These are phyloP conservation scores for Moniliophthora roreri DNA, from an alignment of 1,284 basidiomycete genomes.

Conservation along the genomic window DNA sequence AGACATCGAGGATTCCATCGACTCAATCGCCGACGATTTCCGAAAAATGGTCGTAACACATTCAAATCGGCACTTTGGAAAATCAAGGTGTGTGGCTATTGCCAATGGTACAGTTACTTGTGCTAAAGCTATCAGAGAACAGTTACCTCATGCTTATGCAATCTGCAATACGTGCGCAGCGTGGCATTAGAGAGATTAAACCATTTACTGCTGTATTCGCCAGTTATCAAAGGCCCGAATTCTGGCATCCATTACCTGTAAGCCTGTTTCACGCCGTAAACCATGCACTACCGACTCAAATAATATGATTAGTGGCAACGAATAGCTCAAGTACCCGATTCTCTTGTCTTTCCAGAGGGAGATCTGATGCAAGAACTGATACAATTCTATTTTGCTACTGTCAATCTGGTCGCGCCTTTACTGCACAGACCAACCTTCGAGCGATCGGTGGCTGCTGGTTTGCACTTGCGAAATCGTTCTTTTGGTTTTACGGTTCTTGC, in stretches of 20 bases:
- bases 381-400: constrained; percentile 43
- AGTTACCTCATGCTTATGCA: constrained; percentile 10
- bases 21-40: not conserved
- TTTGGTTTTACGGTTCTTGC: constrained; percentile 47
- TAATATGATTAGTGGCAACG: constrained; percentile 6
- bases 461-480: constrained; percentile 35
- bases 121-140: too few relatives aligned
- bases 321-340: not conserved
- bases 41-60: not conserved
- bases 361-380: constrained; percentile 42
- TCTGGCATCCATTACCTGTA: constrained; percentile 10
- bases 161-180: constrained; percentile 10
- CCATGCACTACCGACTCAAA: not conserved
- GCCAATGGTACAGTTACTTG: too few relatives aligned
- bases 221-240: constrained; percentile 1
- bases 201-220: not conserved
- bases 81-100: too few relatives aligned
- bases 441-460: constrained; percentile 32
- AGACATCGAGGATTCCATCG: not conserved
- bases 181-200: not conserved
- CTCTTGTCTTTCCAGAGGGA: constrained; percentile 28
- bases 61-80: constrained; percentile 11
- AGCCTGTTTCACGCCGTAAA: not conserved
- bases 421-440: constrained; percentile 48
- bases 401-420: constrained; percentile 39